Base-by-base conservation (phyloP, 352 stramenopile species). In the Thalassiosira livingstoniorum region DNA sequence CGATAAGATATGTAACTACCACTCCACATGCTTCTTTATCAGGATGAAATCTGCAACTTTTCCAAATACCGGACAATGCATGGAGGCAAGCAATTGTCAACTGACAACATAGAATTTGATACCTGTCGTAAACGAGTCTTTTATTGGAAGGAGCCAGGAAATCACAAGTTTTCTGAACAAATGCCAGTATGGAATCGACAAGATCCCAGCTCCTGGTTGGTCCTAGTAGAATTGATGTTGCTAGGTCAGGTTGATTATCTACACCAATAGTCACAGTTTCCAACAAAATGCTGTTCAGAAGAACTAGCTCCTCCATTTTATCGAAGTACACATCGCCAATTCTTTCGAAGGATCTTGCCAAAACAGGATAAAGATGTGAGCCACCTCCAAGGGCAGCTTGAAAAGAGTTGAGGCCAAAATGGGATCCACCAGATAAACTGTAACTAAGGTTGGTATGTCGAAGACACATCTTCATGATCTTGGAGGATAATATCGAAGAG, bases 401-500 rank as follows among this genome's bases (percentile, higher is more conserved):
- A 51, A 82, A 74, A 5, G 53, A 53, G 61, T 34, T 79, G 60
- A 68, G 63, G 15, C 65, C 67, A 23, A 64, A 10, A 25, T 45
- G 35, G 18, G 13, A 72, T 71, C 27, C 29, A 37, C 35, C 39
- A 27, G 15, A 57, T 29, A 47, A 21, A 21, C 61, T 23, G 61
- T 37, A 63, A 15, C 65, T 62, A 53, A 67, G 29, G 31, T 23
- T 55, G 42, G 62, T 31, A 51, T 87, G 73, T 32, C 34, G 27
- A 27, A 87, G 67, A 68, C 73, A 87, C 73, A 82, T 74, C 29
- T 83, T 82, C 37, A 87, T 67, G 32, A 83, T 39, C 66, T 74
- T 82, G 1, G 74, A 53, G 1, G 80, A 87, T 69, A 87, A 71
- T 15, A 84, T 32, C 2, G 77, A 61, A 25, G 66, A 37, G 39